phyloP scores from a whole-genome alignment of 148 eudicot genomes.

The Pharnaceum exiguum region DNA sequence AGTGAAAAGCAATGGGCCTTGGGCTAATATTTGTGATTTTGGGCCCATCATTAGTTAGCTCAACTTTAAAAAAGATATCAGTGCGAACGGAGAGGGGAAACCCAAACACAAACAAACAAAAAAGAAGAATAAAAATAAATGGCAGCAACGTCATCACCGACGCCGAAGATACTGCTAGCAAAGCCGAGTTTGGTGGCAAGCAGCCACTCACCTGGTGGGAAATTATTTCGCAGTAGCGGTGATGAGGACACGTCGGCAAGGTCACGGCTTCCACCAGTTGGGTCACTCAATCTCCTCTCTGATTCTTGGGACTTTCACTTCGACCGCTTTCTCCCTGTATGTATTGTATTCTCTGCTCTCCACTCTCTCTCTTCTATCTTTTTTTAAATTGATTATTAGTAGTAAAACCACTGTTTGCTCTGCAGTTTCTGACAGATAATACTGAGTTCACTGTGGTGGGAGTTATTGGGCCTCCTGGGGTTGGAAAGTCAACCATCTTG shows the following conservation, averaged over 20 bases:
- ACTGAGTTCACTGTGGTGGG: slow-evolving; percentile 94
- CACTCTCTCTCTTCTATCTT: neutral
- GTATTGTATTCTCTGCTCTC: neutral
- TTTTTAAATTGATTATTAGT: neutral
- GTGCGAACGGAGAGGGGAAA: neutral
- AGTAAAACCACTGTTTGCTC: neutral
- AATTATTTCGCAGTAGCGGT: slow-evolving; percentile 39
- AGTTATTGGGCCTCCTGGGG: slow-evolving; percentile 82
- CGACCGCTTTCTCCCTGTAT: slow-evolving; percentile 44
- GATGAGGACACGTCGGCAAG: slow-evolving; percentile 46
- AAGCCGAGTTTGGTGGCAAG: slow-evolving; percentile 56
- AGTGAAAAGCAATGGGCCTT: no score
- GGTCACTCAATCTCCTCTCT: slow-evolving; percentile 77
- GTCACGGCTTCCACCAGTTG: slow-evolving; percentile 70
- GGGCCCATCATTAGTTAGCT: no score
- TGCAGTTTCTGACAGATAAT: slow-evolving; percentile 87
- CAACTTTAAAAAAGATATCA: no score
- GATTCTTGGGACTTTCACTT: slow-evolving; percentile 81
- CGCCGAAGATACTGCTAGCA: slow-evolving; percentile 66
- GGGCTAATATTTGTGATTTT: no score
- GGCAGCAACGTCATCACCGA: slow-evolving; percentile 34
- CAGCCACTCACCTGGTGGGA: slow-evolving; percentile 28
- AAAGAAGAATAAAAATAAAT: no score
- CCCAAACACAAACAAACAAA: neutral
- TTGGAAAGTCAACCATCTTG: slow-evolving; percentile 82